Base-by-base conservation (phyloP, 495 filamentous ascomycete genomes). In the Penicillium dipodomyicola region DNA sequence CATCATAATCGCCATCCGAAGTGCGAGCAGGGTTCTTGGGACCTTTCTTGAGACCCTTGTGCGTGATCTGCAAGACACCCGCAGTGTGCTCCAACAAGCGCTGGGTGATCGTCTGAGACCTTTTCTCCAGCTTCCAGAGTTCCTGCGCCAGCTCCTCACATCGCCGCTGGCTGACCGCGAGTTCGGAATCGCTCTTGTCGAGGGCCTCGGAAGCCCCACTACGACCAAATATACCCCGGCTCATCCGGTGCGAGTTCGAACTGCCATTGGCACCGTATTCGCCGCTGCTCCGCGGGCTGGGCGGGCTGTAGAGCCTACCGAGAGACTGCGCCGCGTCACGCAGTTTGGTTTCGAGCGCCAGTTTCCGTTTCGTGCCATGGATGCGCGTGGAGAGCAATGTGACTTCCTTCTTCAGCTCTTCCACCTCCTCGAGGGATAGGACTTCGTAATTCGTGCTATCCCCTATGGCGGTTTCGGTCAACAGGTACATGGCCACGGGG, bases 321-420 rank as follows among this genome's bases (percentile, higher is more conserved):
- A 98, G 85, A 15, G 90, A 94, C 56, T 87, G 80, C 11, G 95
- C 92, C 0, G 94, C 95, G 80, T 97, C 93, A 57, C 91, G 86
- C 56, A 96, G 87, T 72, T 97, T 97, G 22, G 84, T 89, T 66
- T 98, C 94, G 45, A 97, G 84, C n/a, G 86, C 84, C 37, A 97
- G 79, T 71, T 90, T 96, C 35, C 89, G 81, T 65, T 85, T 84
- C 11, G 89, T 84, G 44, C 86, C 84, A 53, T 91, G 89, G 63
- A 94, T 86, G n/a, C 89, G 86, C 61, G 80, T 82, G 27, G 80
- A 78, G 27, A 97, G 72, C 12, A 83, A 72, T 40, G 82, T 77
- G 47, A 85, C 78, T 72, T 96, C 89, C 67, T 89, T 95, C 77
- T 97, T 98, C 63, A 97, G 72, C 7, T 82, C 81, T 51, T 98